phyloP scores from a whole-genome alignment of 2,329 filamentous ascomycete genomes.

The Cladophialophora psammophila region DNA sequence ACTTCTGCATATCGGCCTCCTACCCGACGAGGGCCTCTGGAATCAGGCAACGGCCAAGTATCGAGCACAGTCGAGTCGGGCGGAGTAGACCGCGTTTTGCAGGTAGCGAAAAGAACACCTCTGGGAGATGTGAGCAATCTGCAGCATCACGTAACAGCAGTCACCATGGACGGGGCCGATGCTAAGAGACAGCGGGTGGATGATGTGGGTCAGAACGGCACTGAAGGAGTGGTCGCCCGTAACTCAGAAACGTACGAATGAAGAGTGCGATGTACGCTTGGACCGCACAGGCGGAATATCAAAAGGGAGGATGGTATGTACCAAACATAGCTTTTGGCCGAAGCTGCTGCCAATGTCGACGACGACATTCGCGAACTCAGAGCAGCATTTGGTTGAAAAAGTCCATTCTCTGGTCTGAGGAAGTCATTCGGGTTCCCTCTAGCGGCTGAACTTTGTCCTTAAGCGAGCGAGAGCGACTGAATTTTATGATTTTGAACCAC shows the following conservation, averaged over 20 bases:
- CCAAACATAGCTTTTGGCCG: background rate
- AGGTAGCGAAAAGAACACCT: constrained; percentile 50
- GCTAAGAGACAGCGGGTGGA: constrained; percentile 38
- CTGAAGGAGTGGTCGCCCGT: background rate
- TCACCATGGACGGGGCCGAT: constrained; percentile 36
- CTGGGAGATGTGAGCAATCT: constrained; percentile 56
- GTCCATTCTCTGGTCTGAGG: background rate
- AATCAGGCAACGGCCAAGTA: constrained; percentile 37
- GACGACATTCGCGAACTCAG: background rate
- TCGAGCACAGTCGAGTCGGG: constrained; percentile 36
- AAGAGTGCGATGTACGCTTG: background rate
- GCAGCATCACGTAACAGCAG: constrained; percentile 34
- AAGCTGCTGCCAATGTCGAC: background rate
- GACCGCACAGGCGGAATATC: background rate
- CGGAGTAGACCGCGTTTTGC: constrained; percentile 29
- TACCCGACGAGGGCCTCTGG: constrained; percentile 50
- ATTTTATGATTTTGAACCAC: background rate
- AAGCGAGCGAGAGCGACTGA: background rate
- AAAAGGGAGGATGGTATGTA: background rate
- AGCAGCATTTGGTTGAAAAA: background rate
- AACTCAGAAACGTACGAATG: constrained; percentile 13
- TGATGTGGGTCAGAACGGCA: constrained; percentile 13
- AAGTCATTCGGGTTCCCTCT: background rate
- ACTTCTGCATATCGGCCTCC: constrained; percentile 50
- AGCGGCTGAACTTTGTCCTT: background rate